phyloP scores from a whole-genome alignment of 1,284 basidiomycete genomes.

The Ganoderma sp. region DNA sequence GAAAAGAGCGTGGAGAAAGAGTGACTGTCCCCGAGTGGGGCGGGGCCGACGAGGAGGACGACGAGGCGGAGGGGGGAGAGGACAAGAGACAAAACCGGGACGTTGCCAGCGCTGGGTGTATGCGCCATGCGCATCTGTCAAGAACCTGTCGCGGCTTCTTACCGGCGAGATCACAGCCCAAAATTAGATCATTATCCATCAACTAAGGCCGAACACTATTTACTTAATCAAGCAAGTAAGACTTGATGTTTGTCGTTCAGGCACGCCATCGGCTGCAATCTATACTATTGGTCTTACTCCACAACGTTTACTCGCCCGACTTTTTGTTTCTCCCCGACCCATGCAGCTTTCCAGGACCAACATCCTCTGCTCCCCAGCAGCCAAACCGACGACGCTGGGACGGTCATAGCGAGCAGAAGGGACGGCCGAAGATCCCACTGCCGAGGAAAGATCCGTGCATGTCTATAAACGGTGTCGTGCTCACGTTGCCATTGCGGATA shows the following conservation, averaged over 20 bases:
- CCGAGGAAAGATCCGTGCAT: slow-evolving; percentile 9
- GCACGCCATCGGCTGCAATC: not conserved
- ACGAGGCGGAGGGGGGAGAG: slow-evolving; percentile 11
- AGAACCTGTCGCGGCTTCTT: not conserved
- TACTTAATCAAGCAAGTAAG: no score
- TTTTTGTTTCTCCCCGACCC: not conserved
- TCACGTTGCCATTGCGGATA: slow-evolving; percentile 32
- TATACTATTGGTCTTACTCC: not conserved
- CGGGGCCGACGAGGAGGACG: slow-evolving; percentile 21
- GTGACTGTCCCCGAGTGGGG: slow-evolving; percentile 36
- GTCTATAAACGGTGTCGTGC: slow-evolving; percentile 27
- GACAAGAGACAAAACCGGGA: not conserved
- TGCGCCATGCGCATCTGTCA: slow-evolving; percentile 10
- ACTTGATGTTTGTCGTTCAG: not conserved
- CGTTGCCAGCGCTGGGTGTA: not conserved
- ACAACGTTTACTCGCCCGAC: not conserved
- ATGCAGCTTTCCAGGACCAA: not conserved
- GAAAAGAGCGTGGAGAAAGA: slow-evolving; percentile 39
- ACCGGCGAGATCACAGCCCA: not conserved
- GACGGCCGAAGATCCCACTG: not conserved
- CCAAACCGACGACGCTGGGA: not conserved
- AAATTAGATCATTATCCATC: not conserved
- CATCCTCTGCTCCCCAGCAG: not conserved
- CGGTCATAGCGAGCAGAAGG: not conserved
- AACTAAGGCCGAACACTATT: not conserved